Percentiles rank a stretch among this genome's conserved stretches.
phyloP scores from a whole-genome alignment of 148 eudicot species.

The Euryodendron excelsum region DNA sequence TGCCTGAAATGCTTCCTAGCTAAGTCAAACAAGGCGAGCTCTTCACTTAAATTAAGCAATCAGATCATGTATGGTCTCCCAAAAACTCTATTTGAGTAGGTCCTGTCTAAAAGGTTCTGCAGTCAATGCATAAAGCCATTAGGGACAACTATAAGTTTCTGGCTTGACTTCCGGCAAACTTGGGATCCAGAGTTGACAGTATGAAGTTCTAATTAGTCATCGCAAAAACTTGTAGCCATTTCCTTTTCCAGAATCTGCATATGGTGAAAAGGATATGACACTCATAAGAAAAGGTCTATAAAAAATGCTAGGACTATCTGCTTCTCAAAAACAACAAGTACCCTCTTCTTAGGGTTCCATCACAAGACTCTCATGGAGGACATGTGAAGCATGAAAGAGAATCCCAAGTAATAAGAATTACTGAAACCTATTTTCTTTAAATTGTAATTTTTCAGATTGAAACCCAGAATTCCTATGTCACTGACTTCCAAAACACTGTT shows the following conservation, averaged over 20 bases:
- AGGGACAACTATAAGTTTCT: background rate
- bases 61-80: conserved; percentile 5
- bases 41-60: background rate
- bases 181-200: background rate
- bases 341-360: background rate
- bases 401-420: background rate
- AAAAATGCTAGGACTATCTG: background rate
- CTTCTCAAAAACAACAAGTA: background rate
- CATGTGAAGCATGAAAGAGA: background rate
- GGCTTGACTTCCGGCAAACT: background rate
- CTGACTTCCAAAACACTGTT: background rate
- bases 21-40: background rate
- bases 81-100: background rate
- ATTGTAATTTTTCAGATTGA: background rate
- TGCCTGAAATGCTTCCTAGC: background rate
- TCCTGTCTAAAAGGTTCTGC: background rate
- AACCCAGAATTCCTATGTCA: background rate
- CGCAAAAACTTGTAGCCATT: background rate
- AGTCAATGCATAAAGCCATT: background rate
- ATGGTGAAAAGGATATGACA: background rate
- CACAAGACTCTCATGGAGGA: background rate
- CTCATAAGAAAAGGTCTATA: background rate
- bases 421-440: background rate
- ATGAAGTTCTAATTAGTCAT: background rate
- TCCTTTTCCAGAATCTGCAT: background rate